phyloP scores from a whole-genome alignment of 129 eudicot species.

The Saussurea involucrata region DNA sequence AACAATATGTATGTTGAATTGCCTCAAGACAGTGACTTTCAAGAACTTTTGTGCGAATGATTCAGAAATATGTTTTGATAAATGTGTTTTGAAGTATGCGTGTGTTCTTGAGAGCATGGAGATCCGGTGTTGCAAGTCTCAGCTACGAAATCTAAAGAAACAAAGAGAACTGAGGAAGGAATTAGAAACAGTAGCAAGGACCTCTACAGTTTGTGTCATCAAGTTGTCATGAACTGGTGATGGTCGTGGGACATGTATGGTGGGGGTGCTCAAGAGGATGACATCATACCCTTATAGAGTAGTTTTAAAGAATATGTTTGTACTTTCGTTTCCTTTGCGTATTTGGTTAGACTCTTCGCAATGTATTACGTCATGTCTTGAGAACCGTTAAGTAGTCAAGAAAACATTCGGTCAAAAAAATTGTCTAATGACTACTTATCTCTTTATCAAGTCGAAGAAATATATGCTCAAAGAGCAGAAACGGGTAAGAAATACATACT shows the following conservation, averaged over 20 bases:
- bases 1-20: conserved; percentile 24
- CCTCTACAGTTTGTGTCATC: conserved; percentile 28
- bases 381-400: neutral
- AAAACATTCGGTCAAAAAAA: neutral
- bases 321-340: neutral
- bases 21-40: conserved; percentile 33
- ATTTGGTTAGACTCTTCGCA: neutral
- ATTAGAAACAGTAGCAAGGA: conserved; percentile 26
- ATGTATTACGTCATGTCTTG: neutral
- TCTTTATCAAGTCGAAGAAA: too few relatives aligned
- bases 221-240: conserved; percentile 28
- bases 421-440: too few relatives aligned
- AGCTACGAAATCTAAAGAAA: conserved; percentile 20
- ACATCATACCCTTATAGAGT: neutral
- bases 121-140: conserved; percentile 32
- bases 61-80: conserved; percentile 31
- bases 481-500: too few relatives aligned
- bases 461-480: too few relatives aligned
- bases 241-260: too few relatives aligned
- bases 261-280: too few relatives aligned
- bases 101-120: conserved; percentile 35
- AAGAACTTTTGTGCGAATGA: conserved; percentile 32
- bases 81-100: conserved; percentile 30
- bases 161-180: conserved; percentile 23
- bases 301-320: neutral